Base-by-base conservation (phyloP, 2,329 filamentous ascomycete genomes). In the Aspergillus calidoustus region DNA sequence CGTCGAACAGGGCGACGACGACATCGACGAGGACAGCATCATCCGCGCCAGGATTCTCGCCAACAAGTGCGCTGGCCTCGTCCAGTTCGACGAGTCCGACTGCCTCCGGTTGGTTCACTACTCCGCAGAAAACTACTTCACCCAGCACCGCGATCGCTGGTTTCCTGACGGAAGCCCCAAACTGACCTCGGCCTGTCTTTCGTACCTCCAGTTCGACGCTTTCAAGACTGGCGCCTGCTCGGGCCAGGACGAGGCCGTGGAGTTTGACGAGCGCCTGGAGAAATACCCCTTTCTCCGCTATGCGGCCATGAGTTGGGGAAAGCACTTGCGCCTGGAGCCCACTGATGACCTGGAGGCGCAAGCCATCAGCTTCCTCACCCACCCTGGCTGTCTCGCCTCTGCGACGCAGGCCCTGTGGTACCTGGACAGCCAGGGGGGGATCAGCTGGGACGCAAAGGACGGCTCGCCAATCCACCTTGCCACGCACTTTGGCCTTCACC, bases 11-110 rank as follows among this genome's bases (percentile, higher is more conserved):
- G 59, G 49, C 9, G 43, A 61, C 9, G 13, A 17, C 2, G 59
- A 61, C n/a, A 61, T 61, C 7, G 54, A 61, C 43, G 43, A 55
- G n/a, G 59, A 57, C 49, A 43, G 48, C 2, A 61, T 61, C 34
- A 61, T 53, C 46, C 41, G 54, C 23, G 59, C 59, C 4, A 34
- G 59, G n/a, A 46, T 34, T 1, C 54, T 61, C 8, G 59, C 59
- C 0, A 52, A 53, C 49, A 61, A 61, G 22, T 61, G 59, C 23
- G 59, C 59, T 2, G 59, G 59, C 4, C 25, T 61, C 11, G 59
- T 61, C 5, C 52, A 57, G 17, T 56, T 61, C 7, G 59, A 61
- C 54, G 54, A 57, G 13, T 49, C 34, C 6, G 49, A 61, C 19
- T 57, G 59, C 19, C 28, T 56, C 0, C 41, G 59, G 0, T 38